phyloP scores from a whole-genome alignment of 352 stramenopile species.

The Globisporangium heterothallicum region DNA sequence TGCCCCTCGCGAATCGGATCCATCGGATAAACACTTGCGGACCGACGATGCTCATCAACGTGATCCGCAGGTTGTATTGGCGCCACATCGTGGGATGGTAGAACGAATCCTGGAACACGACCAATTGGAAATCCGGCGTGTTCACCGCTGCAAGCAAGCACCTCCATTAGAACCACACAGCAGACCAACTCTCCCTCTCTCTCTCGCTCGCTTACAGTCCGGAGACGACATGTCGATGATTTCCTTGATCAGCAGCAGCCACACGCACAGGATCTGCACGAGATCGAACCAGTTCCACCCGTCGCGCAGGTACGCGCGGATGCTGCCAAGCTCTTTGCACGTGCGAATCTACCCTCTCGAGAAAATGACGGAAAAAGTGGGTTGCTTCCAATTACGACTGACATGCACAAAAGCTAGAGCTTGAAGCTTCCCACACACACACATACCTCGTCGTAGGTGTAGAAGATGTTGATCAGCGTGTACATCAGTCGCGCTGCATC shows the following conservation, averaged over 20 bases:
- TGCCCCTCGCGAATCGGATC: slow-evolving; percentile 76
- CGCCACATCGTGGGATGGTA: slow-evolving; percentile 51
- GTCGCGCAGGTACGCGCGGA: slow-evolving; percentile 59
- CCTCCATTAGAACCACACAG: not conserved
- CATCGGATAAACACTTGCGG: slow-evolving; percentile 78
- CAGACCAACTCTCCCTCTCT: not conserved
- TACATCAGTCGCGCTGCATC: slow-evolving; percentile 51
- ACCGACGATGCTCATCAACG: slow-evolving; percentile 71
- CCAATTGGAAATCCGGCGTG: slow-evolving; percentile 41
- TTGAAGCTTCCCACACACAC: too few relatives aligned
- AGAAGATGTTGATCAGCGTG: slow-evolving; percentile 59
- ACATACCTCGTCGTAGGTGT: slow-evolving; percentile 59
- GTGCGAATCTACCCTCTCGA: slow-evolving; percentile 32
- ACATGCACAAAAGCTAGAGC: too few relatives aligned
- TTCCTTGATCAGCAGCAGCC: slow-evolving; percentile 54
- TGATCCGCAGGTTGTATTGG: slow-evolving; percentile 67
- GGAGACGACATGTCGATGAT: slow-evolving; percentile 31
- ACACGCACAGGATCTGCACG: slow-evolving; percentile 66
- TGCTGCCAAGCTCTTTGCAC: slow-evolving; percentile 44
- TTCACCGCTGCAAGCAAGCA: slow-evolving; percentile 6
- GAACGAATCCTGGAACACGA: slow-evolving; percentile 57
- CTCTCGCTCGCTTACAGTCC: slow-evolving; percentile 27
- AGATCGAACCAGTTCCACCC: slow-evolving; percentile 80
- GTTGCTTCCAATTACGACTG: too few relatives aligned
- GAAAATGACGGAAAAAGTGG: not conserved